Base-by-base conservation (phyloP, 139 green algal genomes). In the Chlorella sp. region DNA sequence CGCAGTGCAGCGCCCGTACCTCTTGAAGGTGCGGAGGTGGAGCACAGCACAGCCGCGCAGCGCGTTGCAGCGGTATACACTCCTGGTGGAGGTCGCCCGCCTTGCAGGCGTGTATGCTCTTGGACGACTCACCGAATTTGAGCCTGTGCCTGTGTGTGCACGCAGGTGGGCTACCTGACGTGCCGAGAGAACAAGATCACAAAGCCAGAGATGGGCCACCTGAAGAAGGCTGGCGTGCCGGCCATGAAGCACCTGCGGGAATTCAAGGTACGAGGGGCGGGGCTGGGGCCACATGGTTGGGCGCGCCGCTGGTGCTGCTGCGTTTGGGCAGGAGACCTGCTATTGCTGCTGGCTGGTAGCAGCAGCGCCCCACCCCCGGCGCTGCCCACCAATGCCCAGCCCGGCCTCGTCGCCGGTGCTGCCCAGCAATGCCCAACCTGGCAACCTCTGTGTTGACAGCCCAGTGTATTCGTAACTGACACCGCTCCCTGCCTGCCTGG, bases 151-250 rank as follows among this genome's bases (percentile, higher is more conserved):
- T 57, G 48, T 57, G 11, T 82, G 77, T 9, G 39, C 78, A 83
- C 11, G 39, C 78, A 83, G 78, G 79, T 85, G 26, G 81, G 81
- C 81, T 86, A 75, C 81, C 39, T 42, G n/a, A 42, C 39, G 57
- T 34, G 68, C 30, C 81, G 40, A n/a, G 60, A 86, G 12, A 28
- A 37, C 40, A 98, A 98, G 90, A 89, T 99, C 18, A 97, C 92
- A 28, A 99, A 98, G 95, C 98, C 98, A 0, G 96, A 99, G 93
- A 81, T 97, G 28, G 98, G 98, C 34, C 98, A 99, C 94, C 92
- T 97, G 19, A 94, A 95, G 87, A 99, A 99, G 94, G 90, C 94
- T 64, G 96, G 96, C 39, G 93, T 88, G 34, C 91, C 93, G 1
- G 92, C 97, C 22, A 94, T 99, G 92, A 87, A 93, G 24, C 93